Base-by-base conservation (phyloP, 1,284 basidiomycete genomes). In the Cryptococcus sp. region DNA sequence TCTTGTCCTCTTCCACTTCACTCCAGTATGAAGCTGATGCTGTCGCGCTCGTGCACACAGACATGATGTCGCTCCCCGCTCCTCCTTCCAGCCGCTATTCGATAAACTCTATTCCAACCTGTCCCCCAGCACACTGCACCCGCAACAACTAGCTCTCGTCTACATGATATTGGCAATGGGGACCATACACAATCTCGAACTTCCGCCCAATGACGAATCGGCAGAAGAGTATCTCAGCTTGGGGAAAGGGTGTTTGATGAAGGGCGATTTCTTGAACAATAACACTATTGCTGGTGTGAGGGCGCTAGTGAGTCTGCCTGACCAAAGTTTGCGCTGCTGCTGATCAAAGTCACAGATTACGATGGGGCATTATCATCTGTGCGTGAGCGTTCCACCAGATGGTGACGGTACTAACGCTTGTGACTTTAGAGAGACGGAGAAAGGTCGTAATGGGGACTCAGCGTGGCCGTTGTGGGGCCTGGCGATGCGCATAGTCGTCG, bases 391-490 rank as follows among this genome's bases (percentile, higher is more conserved):
- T 13, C 48, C 20, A 54, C 11, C 47, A 48, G 19, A 49, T 39
- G 22, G 13, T 45, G 47, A 7, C 19, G 41, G 20, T 38, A 35
- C 43, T 27, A 13, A 17, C 20, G n/a, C 17, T 41, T n/a, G 13
- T 25, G 5, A 38, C 13, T 35, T 39, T n/a, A 57, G 55, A 4
- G 65, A 69, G 43, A 70, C 67, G 17, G 72, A 73, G 39, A 60
- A 61, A 39, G 71, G 71, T 0, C 58, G 71, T 13, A 67, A 67
- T 45, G 75, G 73, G 3, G 73, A 76, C 56, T 61, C 57, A 0
- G 66, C 70, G 38, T 76, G 75, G 75, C 70, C 72, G 1, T 47
- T 76, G 10, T 73, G 73, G 70, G 75, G 75, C 25, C 43, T 75
- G 4, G 67, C 68, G 0, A 69, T 70, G 68, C 58, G 72, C 5